These are phyloP conservation scores for Scutellaria minor DNA, from an alignment of 257 asterid genomes.

Conservation along the genomic window DNA sequence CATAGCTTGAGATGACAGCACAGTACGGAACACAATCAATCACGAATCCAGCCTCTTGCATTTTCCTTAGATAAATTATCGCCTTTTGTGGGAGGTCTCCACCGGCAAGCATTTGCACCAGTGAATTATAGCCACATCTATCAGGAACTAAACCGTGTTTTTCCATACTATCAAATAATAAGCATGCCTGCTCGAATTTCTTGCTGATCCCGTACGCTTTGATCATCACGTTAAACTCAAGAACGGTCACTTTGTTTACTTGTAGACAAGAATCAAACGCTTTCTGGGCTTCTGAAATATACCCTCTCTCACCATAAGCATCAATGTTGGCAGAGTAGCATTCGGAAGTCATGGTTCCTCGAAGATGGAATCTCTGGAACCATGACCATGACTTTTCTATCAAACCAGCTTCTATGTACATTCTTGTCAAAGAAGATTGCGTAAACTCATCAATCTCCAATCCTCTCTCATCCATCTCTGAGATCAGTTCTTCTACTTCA, in stretches of 20 bases:
- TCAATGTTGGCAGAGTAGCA: constrained; percentile 93
- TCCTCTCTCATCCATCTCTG: constrained; percentile 78
- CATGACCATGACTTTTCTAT: constrained; percentile 68
- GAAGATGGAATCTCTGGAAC: constrained; percentile 77
- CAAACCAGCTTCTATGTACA: constrained; percentile 86
- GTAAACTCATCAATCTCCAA: constrained; percentile 82
- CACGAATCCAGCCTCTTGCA: constrained; percentile 72
- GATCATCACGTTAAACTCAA: constrained; percentile 86
- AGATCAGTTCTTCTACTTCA: constrained; percentile 74
- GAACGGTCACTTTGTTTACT: constrained; percentile 51
- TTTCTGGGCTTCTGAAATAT: constrained; percentile 64
- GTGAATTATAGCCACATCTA: constrained; percentile 79
- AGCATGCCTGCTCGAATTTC: constrained; percentile 72
- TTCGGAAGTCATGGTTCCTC: constrained; percentile 80
- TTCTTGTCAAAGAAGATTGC: constrained; percentile 87
- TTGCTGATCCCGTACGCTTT: constrained; percentile 88
- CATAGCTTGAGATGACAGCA: constrained; percentile 83
- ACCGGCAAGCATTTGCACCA: constrained; percentile 82
- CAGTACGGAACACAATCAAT: constrained; percentile 75
- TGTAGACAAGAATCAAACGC: constrained; percentile 63
- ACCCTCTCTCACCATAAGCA: constrained; percentile 87
- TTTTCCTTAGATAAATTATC: constrained; percentile 57
- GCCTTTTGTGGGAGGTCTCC: constrained; percentile 76
- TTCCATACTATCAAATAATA: constrained; percentile 69
- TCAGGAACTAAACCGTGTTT: constrained; percentile 65